Base-by-base conservation (phyloP, 2,329 filamentous ascomycete species). In the Penicillium sp. region DNA sequence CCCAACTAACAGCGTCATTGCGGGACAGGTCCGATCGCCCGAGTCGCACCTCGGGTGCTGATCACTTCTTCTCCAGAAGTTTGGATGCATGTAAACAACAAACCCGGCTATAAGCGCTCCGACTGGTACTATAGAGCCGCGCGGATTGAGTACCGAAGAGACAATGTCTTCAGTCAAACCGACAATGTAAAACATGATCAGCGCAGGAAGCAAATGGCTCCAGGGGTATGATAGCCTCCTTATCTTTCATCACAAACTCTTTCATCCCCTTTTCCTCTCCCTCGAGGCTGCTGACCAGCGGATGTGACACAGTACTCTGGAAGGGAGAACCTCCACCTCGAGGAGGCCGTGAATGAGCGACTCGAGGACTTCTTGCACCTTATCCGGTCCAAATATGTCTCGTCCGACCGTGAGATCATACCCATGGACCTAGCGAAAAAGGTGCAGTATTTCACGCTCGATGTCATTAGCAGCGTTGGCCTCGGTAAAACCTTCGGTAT, bases 381-480 rank as follows among this genome's bases (percentile, higher is more conserved):
- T 8, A 80, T 86, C 40, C 76, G 80, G 59, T 68, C 64, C n/a
- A 82, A 82, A 63, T 81, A 82, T 40, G 72, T 80, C 4, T 75
- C 73, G 4, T 74, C 63, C 14, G 69, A 73, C 37, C 72, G 52
- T 16, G 55, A 60, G 16, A 37, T 70, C 8, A 58, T 65, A 7
- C 70, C 73, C 1, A 64, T 85, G 66, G 82, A 86, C 59, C 68
- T 83, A 55, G 80, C 77, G 2, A 72, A 73, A 6, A 83, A 83
- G 61, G 77, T 79, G 3, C 82, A 84, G 45, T 85, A 78, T 73
- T 82, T 86, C 57, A 84, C 83, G 0, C 73, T 87, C 4, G 85
- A 87, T 60, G 80, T 85, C 42, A 84, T 87, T 63, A 83, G 79
- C 37, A 79, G 80, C 46, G 69, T 87, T 4, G 82, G 81, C 0